Evolutionary conservation across 2,329 filamentous ascomycete species (phyloP).

Genomic region (Xylaria sp.): DNA sequence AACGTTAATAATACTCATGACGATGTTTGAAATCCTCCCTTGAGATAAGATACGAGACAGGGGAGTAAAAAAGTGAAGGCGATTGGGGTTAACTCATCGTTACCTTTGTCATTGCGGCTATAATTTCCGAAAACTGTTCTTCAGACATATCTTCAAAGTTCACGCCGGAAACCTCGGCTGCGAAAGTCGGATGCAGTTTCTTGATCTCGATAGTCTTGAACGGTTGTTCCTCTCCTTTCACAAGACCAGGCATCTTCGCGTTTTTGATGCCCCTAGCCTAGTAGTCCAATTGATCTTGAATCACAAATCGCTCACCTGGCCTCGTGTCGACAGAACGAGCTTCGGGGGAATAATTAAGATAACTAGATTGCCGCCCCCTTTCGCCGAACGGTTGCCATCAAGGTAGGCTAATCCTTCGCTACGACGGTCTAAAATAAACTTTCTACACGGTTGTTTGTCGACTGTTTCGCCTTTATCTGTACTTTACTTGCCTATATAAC

Average conservation of each 20-base stretch:
- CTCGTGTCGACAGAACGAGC: no score
- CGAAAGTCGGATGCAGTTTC: slow-evolving; percentile 40
- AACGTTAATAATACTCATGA: background rate
- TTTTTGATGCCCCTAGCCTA: background rate
- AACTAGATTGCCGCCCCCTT: background rate
- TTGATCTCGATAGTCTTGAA: slow-evolving; percentile 39
- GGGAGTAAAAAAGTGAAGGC: background rate
- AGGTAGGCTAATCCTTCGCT: background rate
- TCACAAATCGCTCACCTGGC: no score
- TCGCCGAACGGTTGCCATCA: background rate
- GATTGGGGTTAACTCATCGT: background rate
- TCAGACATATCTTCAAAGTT: slow-evolving; percentile 42
- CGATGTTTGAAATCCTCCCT: background rate
- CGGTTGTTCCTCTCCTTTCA: slow-evolving; percentile 34
- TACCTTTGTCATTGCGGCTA: slow-evolving; percentile 44
- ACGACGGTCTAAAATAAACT: background rate
- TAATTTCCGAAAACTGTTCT: slow-evolving; percentile 41
- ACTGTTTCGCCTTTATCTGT: background rate
- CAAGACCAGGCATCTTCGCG: slow-evolving; percentile 38
- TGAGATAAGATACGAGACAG: background rate
- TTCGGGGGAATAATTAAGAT: no score
- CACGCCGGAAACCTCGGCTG: slow-evolving; percentile 42
- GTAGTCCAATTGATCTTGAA: no score
- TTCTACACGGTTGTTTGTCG: background rate
- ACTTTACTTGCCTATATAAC: background rate